These are phyloP conservation scores for Naganishia liquefaciens DNA, from an alignment of 1,284 basidiomycete species.

Conservation along the genomic window DNA sequence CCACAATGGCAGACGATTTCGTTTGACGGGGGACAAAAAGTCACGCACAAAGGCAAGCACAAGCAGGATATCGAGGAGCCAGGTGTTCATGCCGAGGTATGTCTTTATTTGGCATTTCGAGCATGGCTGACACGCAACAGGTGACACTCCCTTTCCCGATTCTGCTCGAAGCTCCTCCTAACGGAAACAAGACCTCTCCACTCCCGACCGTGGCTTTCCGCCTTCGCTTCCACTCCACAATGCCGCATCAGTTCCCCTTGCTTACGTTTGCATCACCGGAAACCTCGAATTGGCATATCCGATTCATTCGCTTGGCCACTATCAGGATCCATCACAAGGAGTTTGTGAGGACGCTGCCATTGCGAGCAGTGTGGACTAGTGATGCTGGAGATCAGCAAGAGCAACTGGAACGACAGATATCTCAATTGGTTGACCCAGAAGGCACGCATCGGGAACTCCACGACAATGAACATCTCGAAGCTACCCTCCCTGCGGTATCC, in stretches of 20 bases:
- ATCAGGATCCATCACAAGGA: conserved; percentile 22
- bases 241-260: conserved; percentile 24
- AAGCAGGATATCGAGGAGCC: neutral
- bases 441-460: too few species aligned
- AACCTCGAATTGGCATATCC: conserved; percentile 20
- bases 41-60: conserved; percentile 17
- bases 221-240: conserved; percentile 13
- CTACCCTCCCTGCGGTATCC: neutral
- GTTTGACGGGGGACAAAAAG: conserved; percentile 15
- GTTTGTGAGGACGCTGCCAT: neutral
- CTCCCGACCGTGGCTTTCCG: conserved; percentile 19
- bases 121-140: conserved; percentile 2
- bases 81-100: conserved; percentile 9
- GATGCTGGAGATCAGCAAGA: conserved; percentile 2
- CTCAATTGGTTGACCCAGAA: neutral
- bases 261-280: conserved; percentile 22
- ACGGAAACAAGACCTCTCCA: neutral
- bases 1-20: conserved; percentile 16
- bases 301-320: conserved; percentile 13
- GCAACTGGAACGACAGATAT: neutral
- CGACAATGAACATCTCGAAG: neutral
- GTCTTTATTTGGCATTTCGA: neutral
- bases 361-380: conserved; percentile 6
- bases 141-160: conserved; percentile 20
- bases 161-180: neutral